Base-by-base conservation (phyloP, 352 stramenopile genomes). In the Phytophthora agathidicida region DNA sequence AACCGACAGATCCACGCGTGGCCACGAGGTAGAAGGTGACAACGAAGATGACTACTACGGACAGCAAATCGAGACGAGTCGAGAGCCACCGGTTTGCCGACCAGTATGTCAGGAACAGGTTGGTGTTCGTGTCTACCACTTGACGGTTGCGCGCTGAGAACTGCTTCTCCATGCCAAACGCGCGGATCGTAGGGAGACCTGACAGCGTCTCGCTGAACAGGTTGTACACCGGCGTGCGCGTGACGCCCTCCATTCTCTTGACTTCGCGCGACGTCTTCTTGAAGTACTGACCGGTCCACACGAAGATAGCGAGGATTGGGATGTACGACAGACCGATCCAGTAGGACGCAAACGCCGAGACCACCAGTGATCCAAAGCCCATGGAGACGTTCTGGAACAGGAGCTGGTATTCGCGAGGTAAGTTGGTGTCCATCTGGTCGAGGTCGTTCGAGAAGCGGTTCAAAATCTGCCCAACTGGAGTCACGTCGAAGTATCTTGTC, bases 171-270 rank as follows among this genome's bases (percentile, higher is more conserved):
- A 75, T 81, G 11, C 60, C 44, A 39, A 81, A 93, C 3, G 86
- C 78, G 44, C 95, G 86, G 16, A 99, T 98, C 6, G 88, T 98
- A 2, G 83, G 48, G 5, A 98, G 77, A 7, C 96, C 96, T 43
- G 82, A 86, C 8, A 99, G 62, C 5, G 80, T 98, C 77, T 99
- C 94, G 13, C 77, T 80, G 39, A 98, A 88, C 28, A 97, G 74
- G 7, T 84, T 83, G 65, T n/a, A n/a, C n/a, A n/a, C n/a, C n/a
- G n/a, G n/a, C n/a, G n/a, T n/a, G n/a, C n/a, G n/a, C n/a, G n/a
- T 77, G 48, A 98, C 68, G 11, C 86, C 89, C 61, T 99, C 96
- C n/a, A 98, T 75, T 9, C 96, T 80, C 75, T 98, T 97, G 16
- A 98, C 64, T 58, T 98, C 94, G 5, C 74, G 60, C 56, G 82